Evolutionary conservation across 116 monocot species (phyloP), one percentile per base, ranked within the genome.

Genomic region (Phalaenopsis hybrid): DNA sequence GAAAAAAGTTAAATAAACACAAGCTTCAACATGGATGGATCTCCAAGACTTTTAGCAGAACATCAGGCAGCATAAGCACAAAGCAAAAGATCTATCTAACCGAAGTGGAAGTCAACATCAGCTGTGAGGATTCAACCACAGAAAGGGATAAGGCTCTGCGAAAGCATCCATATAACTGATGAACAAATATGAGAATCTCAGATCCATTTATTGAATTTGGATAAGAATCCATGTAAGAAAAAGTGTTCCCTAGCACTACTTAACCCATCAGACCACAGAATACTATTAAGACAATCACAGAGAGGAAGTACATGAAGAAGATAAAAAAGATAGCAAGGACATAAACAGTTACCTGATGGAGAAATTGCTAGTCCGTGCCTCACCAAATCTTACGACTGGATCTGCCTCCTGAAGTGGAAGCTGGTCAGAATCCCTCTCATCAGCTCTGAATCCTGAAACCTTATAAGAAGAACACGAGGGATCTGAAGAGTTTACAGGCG

Each of bases 291-390:
- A 75, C 45, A 45, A 46, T 20, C 17, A 46, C 45, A 6, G 45
- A 45, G 2, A 46, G 23, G 20, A 75, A n/a, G 45, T 23, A 75
- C 45, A 75, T n/a, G 75, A 75, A 81, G 5, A 37, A 50, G 44
- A 76, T 41, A 20, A 11, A n/a, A 25, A 2, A 82, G 65, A 75
- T 2, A 51, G n/a, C 21, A 58, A 28, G 41, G 74, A 23, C 23
- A 51, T n/a, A 48, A 34, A 28, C 43, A 82, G 49, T 84, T 69
- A 96, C 94, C 93, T 90, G 78, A 93, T 92, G 41, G 87, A 96
- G 85, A 94, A 96, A 79, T 84, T 87, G 77, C 81, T 81, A 41
- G 78, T 76, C 8, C 85, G 84, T 65, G 86, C 55, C 28, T 79
- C 85, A 55, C 55, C 55, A 52, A 51, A 87, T 81, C 82, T 65